Conservation (phyloP, 352 stramenopile species). For the Pythium dissimile region DNA sequence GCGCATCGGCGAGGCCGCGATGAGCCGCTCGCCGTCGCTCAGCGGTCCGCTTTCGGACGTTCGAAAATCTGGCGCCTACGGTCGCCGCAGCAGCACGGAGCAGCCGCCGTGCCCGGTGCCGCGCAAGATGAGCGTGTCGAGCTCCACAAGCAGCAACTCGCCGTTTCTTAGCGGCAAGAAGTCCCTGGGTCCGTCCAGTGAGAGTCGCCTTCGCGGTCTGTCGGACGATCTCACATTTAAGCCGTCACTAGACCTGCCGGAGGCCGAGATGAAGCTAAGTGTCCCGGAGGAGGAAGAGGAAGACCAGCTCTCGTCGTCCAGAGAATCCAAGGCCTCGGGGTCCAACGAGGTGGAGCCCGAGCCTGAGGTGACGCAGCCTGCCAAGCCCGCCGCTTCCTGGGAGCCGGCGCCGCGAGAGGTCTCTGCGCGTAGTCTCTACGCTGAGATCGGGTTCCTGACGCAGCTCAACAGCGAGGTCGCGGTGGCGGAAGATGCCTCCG, state of each 20-base stretch:
- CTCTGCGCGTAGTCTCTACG: constrained; percentile 14
- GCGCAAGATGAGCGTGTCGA: constrained; percentile 6
- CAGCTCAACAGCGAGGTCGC: constrained; percentile 17
- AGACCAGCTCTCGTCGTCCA: not conserved
- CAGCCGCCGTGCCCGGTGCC: not conserved
- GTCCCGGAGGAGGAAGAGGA: constrained; percentile 11
- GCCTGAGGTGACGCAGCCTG: not conserved
- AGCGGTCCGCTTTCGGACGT: constrained; percentile 16
- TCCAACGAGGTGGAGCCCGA: not conserved
- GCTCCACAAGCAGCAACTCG: not conserved
- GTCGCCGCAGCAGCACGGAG: constrained; percentile 1
- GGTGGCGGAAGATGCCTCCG: not conserved
- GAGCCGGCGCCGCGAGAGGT: not conserved
- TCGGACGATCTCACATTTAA: constrained; percentile 17
- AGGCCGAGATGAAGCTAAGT: constrained; percentile 3
- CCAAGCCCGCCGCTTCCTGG: not conserved
- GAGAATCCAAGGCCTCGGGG: constrained; percentile 1
- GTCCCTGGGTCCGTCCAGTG: constrained; percentile 2
- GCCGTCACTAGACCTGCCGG: constrained; percentile 5
- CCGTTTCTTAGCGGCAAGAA: constrained; percentile 9
- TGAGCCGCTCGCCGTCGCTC: constrained; percentile 7
- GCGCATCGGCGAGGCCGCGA: constrained; percentile 1
- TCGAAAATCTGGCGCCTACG: not conserved
- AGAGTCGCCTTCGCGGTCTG: not conserved
- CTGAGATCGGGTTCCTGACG: constrained; percentile 16